Base-by-base conservation (phyloP, 495 filamentous ascomycete species). In the Lepidopterella palustris region DNA sequence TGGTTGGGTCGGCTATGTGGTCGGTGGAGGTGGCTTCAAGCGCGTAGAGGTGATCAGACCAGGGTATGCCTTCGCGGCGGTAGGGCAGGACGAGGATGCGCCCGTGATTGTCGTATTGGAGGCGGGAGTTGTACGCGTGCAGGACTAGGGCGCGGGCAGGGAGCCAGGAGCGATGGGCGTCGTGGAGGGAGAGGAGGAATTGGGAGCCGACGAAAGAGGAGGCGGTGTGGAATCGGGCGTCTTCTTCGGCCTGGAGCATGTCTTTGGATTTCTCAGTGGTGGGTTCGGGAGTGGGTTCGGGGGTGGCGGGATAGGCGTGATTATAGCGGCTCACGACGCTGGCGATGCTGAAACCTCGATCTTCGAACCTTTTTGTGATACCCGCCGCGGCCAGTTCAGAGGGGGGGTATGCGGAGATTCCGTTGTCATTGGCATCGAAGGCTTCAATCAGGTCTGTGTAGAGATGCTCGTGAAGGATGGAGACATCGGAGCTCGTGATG, bases 361-460 rank as follows among this genome's bases (percentile, higher is more conserved):
- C 80, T 58, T 83, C 84, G 72, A 96, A 98, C 55, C 83, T 80
- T 75, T 89, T 91, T 71, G 88, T 72, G 42, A 96, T 67, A 11
- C 81, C 83, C 1, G 87, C 86, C 8, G 80, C 80, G 18, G 73
- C 69, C 6, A 95, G 65, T 5, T 76, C 82, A 5, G 78, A 40
- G 1, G 83, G 70, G 66, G 92, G 88, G 73, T 96, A 96, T 42
- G 74, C 83, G 18, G 80, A 81, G 69, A 98, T 87, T 61, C 93
- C 93, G 73, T 98, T 98, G 77, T 98, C 93, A 72, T 97, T 92
- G 57, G 91, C 93, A 74, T 98, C 93, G 40, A 98, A 83, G 18
- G 93, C 89, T 75, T 98, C 93, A 73, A 98, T 83, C 74, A 97
- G 96, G 68, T 88, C 86, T 49, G 84, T 84, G 79, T 98, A 98